A percentile compares a stretch with the other conserved stretches of the same genome.
These are phyloP conservation scores for Durotheca rogersii DNA, from an alignment of 495 filamentous ascomycete species.

Conservation along the genomic window DNA sequence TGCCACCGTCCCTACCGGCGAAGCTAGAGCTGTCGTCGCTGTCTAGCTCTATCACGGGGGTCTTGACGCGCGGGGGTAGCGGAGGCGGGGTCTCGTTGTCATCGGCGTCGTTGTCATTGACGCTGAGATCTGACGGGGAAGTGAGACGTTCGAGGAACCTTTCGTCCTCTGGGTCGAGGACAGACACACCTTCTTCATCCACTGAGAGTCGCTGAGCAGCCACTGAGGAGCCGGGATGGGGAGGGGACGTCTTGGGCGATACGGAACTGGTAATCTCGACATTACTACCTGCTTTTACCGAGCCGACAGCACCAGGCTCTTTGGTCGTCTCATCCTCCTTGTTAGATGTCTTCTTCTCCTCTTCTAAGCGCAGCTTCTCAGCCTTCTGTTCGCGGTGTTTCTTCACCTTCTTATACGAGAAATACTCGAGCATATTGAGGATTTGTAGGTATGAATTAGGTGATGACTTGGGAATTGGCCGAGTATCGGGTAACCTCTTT, in stretches of 20 bases:
- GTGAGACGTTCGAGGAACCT: slow-evolving; percentile 47
- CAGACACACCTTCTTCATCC: slow-evolving; percentile 30
- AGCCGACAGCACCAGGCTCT: background rate
- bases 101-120: slow-evolving; percentile 20
- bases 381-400: slow-evolving; percentile 46
- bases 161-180: slow-evolving; percentile 48
- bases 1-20: slow-evolving; percentile 14
- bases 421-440: slow-evolving; percentile 46
- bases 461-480: background rate
- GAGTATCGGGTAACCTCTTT: background rate
- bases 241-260: background rate
- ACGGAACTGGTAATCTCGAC: slow-evolving; percentile 1
- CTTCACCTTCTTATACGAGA: slow-evolving; percentile 44
- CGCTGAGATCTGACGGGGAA: slow-evolving; percentile 22
- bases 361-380: slow-evolving; percentile 34
- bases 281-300: background rate
- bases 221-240: slow-evolving; percentile 4
- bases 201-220: background rate
- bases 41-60: slow-evolving; percentile 46
- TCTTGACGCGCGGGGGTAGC: slow-evolving; percentile 45
- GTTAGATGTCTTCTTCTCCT: slow-evolving; percentile 23
- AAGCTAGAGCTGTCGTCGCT: slow-evolving; percentile 41
- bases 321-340: slow-evolving; percentile 5
- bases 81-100: slow-evolving; percentile 41
- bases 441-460: background rate